Base-by-base conservation (phyloP, 208 protist species). In the Leishmania arabica region DNA sequence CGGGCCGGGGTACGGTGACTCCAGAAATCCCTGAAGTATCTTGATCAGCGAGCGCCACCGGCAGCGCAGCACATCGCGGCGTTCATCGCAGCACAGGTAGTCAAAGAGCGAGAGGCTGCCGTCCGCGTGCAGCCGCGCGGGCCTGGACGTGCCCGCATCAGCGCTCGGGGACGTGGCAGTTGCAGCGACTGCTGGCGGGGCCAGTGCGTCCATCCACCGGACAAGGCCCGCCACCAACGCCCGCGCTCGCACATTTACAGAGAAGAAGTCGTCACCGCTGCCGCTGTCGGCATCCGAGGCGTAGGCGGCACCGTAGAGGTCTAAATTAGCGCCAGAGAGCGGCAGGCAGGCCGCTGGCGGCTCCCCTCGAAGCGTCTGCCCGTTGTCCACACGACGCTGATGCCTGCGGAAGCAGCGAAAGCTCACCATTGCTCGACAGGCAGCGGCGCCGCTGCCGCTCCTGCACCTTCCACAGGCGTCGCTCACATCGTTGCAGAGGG, bases 231-330 rank as follows among this genome's bases (percentile, higher is more conserved):
- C 40, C n/a, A 87, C 78, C 76, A 92, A 49, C 27, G 82, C 69
- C 21, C 81, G 86, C 8, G 89, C 89, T 49, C 85, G 81, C n/a
- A 90, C 83, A 66, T 92, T 92, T 15, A 92, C 49, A 9, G 82
- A 75, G 77, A 86, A 92, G 66, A 83, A 84, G 74, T 92, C 89
- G 42, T 65, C 17, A 24, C 31, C 17, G 74, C 40, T 56, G 49
- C 58, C 45, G 42, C 62, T 68, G 64, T 31, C 58, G 34, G 66
- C 47, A 47, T 91, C 86, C 19, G 71, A 54, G 34, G 89, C 89
- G 85, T 91, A 92, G 69, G 72, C 83, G n/a, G 86, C 86, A n/a
- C 89, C 89, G 66, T 86, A 89, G 56, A 88, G 66, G 24, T 83
- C 68, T 0, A 90, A 42, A 24, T 86, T 82, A 1, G 83, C 87